Evolutionary conservation across 495 filamentous ascomycete species (phyloP), one percentile per base, ranked within the genome.

Genomic region (Lasiosphaeria ovina): DNA sequence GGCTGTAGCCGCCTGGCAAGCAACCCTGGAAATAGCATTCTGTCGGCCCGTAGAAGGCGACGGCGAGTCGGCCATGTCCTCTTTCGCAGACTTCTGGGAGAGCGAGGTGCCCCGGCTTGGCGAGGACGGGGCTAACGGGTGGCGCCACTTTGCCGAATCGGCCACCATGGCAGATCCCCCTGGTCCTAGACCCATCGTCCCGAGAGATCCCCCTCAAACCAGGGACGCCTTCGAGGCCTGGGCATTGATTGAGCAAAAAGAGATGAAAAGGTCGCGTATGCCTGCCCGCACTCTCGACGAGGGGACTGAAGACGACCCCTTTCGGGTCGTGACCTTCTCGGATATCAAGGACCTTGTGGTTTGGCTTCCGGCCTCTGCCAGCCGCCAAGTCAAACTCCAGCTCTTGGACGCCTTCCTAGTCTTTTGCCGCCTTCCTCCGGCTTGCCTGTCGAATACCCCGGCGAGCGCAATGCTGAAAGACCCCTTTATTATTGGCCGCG

Each of bases 1-100:
- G 42, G 86, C 89, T 4, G 76, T 89, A 1, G 91, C 87, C 16
- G 78, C 89, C 10, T 96, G 95, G 91, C 94, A 98, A 69, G 88
- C 83, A 8, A 65, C 89, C 6, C 76, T 98, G 4, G 94, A 98
- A 69, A 79, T 90, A 51, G 82, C 83, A 38, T 86, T 90, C 58
- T 84, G 85, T 54, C 75, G 73, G 16, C 87, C 69, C 3, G 10
- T 87, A 54, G 47, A 55, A 38, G 59, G 67, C n/a, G 55, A 62
- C 14, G 62, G 74, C 1, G 64, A 67, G 7, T 55, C 68, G 11
- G 62, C 83, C 0, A 64, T 77, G n/a, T 69, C 68, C 2, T 54
- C 63, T n/a, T 88, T 95, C 55, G 69, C 79, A 34, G 77, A 82
- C 8, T 97, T 92, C 63, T 98, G 94, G 94, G 91, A 96, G 54